Conservation (phyloP, 768 basidiomycete genomes). For the Piloderma croceum region DNA sequence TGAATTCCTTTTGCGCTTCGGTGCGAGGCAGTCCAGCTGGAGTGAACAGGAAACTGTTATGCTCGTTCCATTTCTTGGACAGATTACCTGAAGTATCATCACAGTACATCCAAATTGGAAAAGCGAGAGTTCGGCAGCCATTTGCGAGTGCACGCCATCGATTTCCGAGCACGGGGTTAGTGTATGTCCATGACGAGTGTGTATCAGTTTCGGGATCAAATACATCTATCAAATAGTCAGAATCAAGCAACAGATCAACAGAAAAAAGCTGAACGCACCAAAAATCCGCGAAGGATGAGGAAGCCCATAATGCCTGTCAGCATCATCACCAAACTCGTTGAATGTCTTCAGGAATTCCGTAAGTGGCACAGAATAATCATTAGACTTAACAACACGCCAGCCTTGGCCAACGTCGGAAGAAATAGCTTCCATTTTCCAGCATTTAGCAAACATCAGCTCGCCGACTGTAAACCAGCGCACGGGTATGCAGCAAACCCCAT, state of each 20-base stretch:
- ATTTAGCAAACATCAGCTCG: neutral
- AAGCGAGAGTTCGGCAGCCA: constrained; percentile 6
- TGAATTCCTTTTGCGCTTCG: constrained; percentile 10
- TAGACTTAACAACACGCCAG: constrained; percentile 1
- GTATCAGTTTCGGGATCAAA: too few relatives aligned
- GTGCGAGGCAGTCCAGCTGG: constrained; percentile 13
- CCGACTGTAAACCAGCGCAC: neutral
- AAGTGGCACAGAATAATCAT: neutral
- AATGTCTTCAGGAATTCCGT: constrained; percentile 9
- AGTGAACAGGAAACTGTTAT: constrained; percentile 15
- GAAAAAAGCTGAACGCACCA: constrained; percentile 1
- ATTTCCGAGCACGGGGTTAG: neutral
- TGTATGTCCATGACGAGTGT: constrained; percentile 1
- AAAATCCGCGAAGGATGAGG: neutral
- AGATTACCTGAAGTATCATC: constrained; percentile 21
- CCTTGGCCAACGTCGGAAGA: neutral
- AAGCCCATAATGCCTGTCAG: too few relatives aligned
- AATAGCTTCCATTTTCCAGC: constrained; percentile 2
- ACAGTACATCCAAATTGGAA: constrained; percentile 18
- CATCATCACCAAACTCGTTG: too few relatives aligned
- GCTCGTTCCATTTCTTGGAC: constrained; percentile 15
- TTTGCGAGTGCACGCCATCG: constrained; percentile 4
- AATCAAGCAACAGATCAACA: too few relatives aligned
- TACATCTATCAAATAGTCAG: too few relatives aligned
- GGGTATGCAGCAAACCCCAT: too few relatives aligned